A percentile compares a stretch with the other conserved stretches of the same genome.
These are phyloP conservation scores for Colletotrichum shisoi DNA, from an alignment of 2,329 filamentous ascomycete genomes.

Conservation along the genomic window DNA sequence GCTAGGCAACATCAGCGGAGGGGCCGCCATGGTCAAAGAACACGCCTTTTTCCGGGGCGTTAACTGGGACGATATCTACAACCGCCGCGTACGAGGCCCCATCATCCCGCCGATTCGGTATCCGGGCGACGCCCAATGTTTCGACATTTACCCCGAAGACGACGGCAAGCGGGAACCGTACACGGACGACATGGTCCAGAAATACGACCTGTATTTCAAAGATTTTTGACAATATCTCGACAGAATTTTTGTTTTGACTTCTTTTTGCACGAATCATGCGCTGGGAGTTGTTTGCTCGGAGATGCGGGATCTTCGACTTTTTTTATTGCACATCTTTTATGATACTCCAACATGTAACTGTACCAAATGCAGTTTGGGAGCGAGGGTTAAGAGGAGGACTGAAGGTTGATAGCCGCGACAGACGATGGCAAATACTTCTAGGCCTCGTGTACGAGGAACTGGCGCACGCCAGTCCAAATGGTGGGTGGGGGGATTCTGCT, in stretches of 20 bases:
- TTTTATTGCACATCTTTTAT: conserved; percentile 19
- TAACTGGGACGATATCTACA: conserved; percentile 76
- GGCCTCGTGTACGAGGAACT: conserved; percentile 3
- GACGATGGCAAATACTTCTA: neutral
- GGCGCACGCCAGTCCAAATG: conserved; percentile 9
- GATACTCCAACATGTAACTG: conserved; percentile 34
- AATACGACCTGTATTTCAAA: conserved; percentile 75
- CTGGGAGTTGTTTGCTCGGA: conserved; percentile 13
- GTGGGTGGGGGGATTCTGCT: conserved; percentile 12
- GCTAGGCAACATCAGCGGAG: conserved; percentile 79
- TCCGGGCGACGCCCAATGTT: conserved; percentile 79
- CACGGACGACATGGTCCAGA: conserved; percentile 70
- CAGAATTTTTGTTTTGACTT: neutral
- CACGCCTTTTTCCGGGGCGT: conserved; percentile 79
- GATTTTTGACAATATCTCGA: conserved; percentile 65
- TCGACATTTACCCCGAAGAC: conserved; percentile 83
- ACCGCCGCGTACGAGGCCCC: conserved; percentile 70
- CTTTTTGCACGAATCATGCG: conserved; percentile 16
- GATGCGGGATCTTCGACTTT: neutral
- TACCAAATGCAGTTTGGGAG: conserved; percentile 19
- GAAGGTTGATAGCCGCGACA: neutral
- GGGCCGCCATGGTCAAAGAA: conserved; percentile 73
- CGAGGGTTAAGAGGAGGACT: neutral
- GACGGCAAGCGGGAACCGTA: conserved; percentile 71
- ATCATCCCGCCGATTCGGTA: conserved; percentile 78